A percentile compares a stretch with the other conserved stretches of the same genome.
phyloP scores from a whole-genome alignment of 768 basidiomycete genomes.

The Pleurotus giganteus region DNA sequence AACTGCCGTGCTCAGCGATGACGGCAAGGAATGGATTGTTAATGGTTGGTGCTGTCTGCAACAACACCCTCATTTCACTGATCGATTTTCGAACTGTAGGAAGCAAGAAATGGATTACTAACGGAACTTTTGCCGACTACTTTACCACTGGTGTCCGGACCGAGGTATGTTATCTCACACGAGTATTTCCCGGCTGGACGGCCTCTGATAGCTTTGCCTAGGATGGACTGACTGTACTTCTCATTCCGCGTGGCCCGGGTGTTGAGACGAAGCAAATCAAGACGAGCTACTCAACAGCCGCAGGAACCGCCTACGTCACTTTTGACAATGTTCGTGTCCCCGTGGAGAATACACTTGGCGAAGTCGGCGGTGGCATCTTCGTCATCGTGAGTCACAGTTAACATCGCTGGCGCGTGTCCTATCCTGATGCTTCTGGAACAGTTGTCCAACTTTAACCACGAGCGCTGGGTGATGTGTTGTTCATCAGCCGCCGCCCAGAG shows the following conservation, averaged over 20 bases:
- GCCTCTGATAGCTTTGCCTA: conserved; percentile 44
- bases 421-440: conserved; percentile 61
- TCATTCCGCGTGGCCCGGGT: conserved; percentile 35
- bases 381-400: conserved; percentile 30
- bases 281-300: conserved; percentile 77
- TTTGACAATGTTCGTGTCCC: conserved; percentile 87
- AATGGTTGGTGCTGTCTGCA: conserved; percentile 62
- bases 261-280: conserved; percentile 75
- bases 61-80: conserved; percentile 22
- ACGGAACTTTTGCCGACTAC: conserved; percentile 39
- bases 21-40: conserved; percentile 80
- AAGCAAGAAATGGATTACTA: conserved; percentile 37
- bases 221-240: conserved; percentile 42
- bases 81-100: neutral
- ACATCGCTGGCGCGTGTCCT: conserved; percentile 45
- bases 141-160: conserved; percentile 48
- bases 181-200: conserved; percentile 31
- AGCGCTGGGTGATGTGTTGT: conserved; percentile 77
- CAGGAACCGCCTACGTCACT: conserved; percentile 83
- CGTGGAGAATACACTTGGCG: conserved; percentile 75
- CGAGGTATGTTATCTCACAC: conserved; percentile 2
- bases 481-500: conserved; percentile 55
- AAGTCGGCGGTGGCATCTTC: conserved; percentile 43
- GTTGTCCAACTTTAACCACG: conserved; percentile 89
- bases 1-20: conserved; percentile 70